Evolutionary conservation across 208 protist genomes (phyloP).

Genomic region (Porcisia deanei): DNA sequence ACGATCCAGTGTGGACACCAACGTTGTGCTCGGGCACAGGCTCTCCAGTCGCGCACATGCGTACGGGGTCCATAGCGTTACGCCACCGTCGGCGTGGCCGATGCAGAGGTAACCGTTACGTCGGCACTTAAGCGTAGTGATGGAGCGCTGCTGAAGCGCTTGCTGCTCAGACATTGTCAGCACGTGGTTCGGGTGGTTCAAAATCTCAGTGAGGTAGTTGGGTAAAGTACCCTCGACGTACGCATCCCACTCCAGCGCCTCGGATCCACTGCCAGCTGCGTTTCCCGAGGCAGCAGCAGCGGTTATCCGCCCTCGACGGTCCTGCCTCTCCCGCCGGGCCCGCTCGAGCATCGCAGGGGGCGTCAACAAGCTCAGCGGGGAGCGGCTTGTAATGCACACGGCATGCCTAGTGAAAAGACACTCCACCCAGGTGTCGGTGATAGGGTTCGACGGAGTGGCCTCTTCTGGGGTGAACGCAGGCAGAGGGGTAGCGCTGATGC

Average conservation of each 20-base stretch:
- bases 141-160: constrained; percentile 30
- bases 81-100: constrained; percentile 60
- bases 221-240: constrained; percentile 66
- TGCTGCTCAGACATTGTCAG: constrained; percentile 39
- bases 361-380: constrained; percentile 61
- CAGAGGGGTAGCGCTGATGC: neutral
- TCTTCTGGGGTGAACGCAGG: neutral
- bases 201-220: constrained; percentile 43
- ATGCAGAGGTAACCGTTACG: constrained; percentile 73
- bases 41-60: constrained; percentile 61
- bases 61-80: constrained; percentile 76
- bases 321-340: constrained; percentile 60
- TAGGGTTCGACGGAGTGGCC: constrained; percentile 10
- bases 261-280: neutral
- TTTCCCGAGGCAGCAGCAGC: constrained; percentile 6
- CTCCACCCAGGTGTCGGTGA: constrained; percentile 66
- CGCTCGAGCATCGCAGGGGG: constrained; percentile 61
- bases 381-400: constrained; percentile 52
- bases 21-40: constrained; percentile 52
- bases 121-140: constrained; percentile 56
- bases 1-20: constrained; percentile 39
- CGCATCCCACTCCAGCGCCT: constrained; percentile 44
- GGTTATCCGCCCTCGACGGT: constrained; percentile 23
- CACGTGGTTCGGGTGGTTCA: constrained; percentile 41
- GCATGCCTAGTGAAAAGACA: constrained; percentile 69